phyloP scores from a whole-genome alignment of 2,329 filamentous ascomycete species.

The Lachnellula hyalina region DNA sequence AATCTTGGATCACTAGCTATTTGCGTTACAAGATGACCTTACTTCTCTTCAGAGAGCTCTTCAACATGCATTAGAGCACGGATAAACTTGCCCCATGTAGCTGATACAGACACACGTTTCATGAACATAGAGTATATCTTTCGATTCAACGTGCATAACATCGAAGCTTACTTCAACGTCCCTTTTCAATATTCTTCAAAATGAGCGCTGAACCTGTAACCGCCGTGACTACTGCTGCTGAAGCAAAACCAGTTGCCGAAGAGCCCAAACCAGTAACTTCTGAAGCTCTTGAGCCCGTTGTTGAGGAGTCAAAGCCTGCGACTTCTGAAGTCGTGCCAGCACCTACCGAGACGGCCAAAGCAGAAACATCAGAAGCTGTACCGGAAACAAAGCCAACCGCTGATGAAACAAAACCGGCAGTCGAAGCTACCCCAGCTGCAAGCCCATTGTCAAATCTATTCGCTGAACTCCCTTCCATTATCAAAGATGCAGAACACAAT shows the following conservation, averaged over 20 bases:
- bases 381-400: constrained; percentile 1
- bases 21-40: no score
- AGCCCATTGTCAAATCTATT: constrained; percentile 50
- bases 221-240: constrained; percentile 10
- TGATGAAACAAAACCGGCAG: constrained; percentile 3
- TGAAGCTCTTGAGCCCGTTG: not conserved
- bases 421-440: not conserved
- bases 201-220: constrained; percentile 21
- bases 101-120: not conserved
- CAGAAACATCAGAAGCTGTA: not conserved
- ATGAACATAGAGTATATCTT: not conserved
- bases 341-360: not conserved
- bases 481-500: constrained; percentile 52
- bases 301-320: constrained; percentile 1
- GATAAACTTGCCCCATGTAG: not conserved
- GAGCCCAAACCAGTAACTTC: not conserved
- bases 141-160: not conserved
- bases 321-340: not conserved
- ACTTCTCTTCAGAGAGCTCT: no score
- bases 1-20: no score
- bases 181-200: not conserved
- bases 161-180: not conserved
- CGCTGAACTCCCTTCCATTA: constrained; percentile 51
- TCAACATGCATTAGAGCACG: no score
- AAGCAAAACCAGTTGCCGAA: constrained; percentile 3